phyloP scores from a whole-genome alignment of 352 stramenopile genomes.

The Phytophthora syringae region DNA sequence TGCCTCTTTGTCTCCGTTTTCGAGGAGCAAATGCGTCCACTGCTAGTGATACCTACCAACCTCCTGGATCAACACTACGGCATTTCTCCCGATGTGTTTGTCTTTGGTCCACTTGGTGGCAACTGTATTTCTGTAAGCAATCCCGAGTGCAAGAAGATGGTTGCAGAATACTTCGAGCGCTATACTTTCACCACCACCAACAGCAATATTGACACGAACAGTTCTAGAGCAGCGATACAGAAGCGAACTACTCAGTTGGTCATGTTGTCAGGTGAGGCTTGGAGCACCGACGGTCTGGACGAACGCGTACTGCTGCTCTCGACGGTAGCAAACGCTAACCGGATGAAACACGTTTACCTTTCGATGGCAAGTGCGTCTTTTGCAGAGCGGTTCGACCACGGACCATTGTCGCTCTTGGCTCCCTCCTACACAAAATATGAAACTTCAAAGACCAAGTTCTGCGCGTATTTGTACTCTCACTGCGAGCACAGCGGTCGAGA shows the following conservation, averaged over 20 bases:
- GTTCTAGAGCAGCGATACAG: not conserved
- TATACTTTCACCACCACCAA: not conserved
- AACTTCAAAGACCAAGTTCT: constrained; percentile 33
- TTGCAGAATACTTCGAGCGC: constrained; percentile 1
- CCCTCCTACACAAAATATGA: not conserved
- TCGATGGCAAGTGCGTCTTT: constrained; percentile 47
- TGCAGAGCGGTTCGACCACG: constrained; percentile 32
- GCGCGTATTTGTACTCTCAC: constrained; percentile 47
- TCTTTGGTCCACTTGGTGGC: constrained; percentile 22
- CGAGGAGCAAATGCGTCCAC: too few relatives aligned
- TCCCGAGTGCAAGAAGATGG: constrained; percentile 6
- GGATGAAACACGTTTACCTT: constrained; percentile 28
- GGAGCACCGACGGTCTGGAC: constrained; percentile 28
- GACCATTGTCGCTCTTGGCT: constrained; percentile 33
- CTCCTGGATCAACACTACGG: too few relatives aligned
- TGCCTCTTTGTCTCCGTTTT: too few relatives aligned
- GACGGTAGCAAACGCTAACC: constrained; percentile 12
- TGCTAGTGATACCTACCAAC: too few relatives aligned
- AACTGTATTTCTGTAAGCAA: constrained; percentile 9
- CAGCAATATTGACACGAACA: not conserved
- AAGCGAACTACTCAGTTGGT: constrained; percentile 5
- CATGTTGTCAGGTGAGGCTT: constrained; percentile 41
- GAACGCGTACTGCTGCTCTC: constrained; percentile 32
- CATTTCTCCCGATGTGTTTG: constrained; percentile 31
- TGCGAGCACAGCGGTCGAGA: constrained; percentile 46